Conservation (phyloP, 345 rosid genomes). For the Bruguiera sexangula region DNA sequence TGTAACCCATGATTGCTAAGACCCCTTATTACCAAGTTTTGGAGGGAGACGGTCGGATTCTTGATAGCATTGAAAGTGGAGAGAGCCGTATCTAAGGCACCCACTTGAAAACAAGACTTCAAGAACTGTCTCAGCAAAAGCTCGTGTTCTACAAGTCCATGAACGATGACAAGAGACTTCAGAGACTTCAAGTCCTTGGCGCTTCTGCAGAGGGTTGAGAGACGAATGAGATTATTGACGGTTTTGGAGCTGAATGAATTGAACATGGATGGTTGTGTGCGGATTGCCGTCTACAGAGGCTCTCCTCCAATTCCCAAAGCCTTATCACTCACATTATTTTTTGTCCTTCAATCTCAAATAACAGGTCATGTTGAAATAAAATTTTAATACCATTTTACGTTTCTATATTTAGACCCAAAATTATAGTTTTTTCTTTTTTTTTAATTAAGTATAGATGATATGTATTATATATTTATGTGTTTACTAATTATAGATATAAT, state of each 20-base stretch:
- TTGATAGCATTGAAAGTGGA: conserved; percentile 24
- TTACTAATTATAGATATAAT: too few relatives aligned
- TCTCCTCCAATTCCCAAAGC: too few relatives aligned
- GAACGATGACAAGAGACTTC: conserved; percentile 29
- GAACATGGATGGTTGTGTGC: neutral
- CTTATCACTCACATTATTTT: too few relatives aligned
- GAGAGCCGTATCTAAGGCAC: conserved; percentile 33
- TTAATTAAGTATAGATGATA: too few relatives aligned
- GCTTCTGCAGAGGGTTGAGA: conserved; percentile 25
- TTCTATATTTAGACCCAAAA: too few relatives aligned
- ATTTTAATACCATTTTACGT: too few relatives aligned
- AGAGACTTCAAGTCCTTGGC: conserved; percentile 29
- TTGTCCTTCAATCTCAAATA: too few relatives aligned
- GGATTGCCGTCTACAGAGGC: neutral
- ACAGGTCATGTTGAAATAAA: too few relatives aligned
- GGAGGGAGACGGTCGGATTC: conserved; percentile 21
- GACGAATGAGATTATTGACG: neutral
- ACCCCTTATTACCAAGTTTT: conserved; percentile 38
- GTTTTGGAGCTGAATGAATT: neutral
- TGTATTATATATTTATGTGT: too few relatives aligned
- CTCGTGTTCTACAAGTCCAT: conserved; percentile 23
- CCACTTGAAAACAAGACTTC: conserved; percentile 36
- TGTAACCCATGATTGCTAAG: conserved; percentile 34
- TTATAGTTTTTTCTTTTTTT: too few relatives aligned
- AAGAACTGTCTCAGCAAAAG: conserved; percentile 26